Percentiles rank a stretch among this genome's conserved stretches.
These are phyloP conservation scores for Buxus sempervirens DNA, from an alignment of 164 flowering plant genomes.

Conservation along the genomic window DNA sequence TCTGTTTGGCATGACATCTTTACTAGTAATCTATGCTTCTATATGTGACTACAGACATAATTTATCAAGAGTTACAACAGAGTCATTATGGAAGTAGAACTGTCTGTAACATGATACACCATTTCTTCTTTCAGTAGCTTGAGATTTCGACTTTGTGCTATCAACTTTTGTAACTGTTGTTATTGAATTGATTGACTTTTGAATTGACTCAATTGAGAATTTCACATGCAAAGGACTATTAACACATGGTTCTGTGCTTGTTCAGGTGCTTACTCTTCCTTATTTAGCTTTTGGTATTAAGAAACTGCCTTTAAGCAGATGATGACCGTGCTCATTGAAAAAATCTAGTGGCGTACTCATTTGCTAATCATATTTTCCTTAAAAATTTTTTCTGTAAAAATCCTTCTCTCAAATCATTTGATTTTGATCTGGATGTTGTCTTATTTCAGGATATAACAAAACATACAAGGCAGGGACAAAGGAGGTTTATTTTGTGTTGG, in stretches of 20 bases:
- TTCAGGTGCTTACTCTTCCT: not conserved
- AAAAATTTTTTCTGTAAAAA: not conserved
- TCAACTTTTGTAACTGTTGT: too few relatives aligned
- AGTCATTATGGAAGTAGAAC: too few relatives aligned
- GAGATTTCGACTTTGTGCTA: too few relatives aligned
- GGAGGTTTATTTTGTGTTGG: slow-evolving; percentile 6
- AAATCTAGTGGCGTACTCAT: too few relatives aligned
- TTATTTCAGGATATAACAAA: not conserved
- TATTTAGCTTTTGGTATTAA: too few relatives aligned
- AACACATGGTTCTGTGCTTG: not conserved
- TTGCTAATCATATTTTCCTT: too few relatives aligned
- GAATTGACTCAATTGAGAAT: not conserved
- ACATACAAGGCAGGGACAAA: not conserved
- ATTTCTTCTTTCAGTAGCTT: too few relatives aligned
- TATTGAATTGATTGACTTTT: not conserved
- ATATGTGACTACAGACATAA: too few relatives aligned
- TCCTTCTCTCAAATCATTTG: slow-evolving; percentile 1
- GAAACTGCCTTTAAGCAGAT: not conserved
- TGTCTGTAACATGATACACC: too few relatives aligned
- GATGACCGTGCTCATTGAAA: not conserved
- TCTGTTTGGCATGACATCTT: not conserved
- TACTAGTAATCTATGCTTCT: not conserved
- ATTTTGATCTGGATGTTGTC: not conserved
- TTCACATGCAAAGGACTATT: not conserved
- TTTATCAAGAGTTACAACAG: too few relatives aligned